Base-by-base conservation (phyloP, 2,329 filamentous ascomycete species). In the Apiospora malaysiana region DNA sequence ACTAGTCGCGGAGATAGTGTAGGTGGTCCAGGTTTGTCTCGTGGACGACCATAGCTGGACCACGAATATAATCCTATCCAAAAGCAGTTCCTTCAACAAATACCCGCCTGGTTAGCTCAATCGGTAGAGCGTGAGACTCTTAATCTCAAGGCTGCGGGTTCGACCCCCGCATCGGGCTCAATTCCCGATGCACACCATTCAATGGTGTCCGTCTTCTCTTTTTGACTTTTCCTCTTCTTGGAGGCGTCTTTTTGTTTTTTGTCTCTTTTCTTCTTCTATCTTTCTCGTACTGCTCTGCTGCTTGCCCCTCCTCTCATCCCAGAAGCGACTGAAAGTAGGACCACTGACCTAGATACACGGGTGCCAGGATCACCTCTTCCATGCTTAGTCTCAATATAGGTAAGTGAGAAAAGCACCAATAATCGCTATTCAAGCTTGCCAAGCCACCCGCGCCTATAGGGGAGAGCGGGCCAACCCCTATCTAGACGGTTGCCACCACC, bases 121-220 rank as follows among this genome's bases (percentile, higher is more conserved):
- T 89, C 86, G 86, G 87, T 90, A 91, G 89, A 91, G 88, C 88
- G 88, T 90, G 85, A 89, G 89, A 90, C 89, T 91, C 89, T 84
- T 84, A 67, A 77, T 88, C 74, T 77, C 74, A 76, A 78, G 75
- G 75, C 72, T 75, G 75, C 75, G 75, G 75, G 77, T 80, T 80
- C 82, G 84, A 85, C 83, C 83, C 84, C 84, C 83, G 82, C 83
- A 81, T 83, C 77, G 80, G 82, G 82, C 82, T 83, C 66, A 68
- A 68, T 68, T 68, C 66, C 66, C 32, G 66, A 68, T 68, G 66
- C 42, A 42, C 23, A 37, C 63, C 10, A 21, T 18, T 59, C 51
- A 59, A 18, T 32, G 21, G 51, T 16, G 32, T 27, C 32, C 27
- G 51, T 59, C 47, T 51, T 51, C 42, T 16, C 16, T 59, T 32